Percentiles rank a stretch among this genome's conserved stretches.
Evolutionary conservation across 371 early-diverging fungal species (phyloP).

Genomic region (Mucor piriformis): DNA sequence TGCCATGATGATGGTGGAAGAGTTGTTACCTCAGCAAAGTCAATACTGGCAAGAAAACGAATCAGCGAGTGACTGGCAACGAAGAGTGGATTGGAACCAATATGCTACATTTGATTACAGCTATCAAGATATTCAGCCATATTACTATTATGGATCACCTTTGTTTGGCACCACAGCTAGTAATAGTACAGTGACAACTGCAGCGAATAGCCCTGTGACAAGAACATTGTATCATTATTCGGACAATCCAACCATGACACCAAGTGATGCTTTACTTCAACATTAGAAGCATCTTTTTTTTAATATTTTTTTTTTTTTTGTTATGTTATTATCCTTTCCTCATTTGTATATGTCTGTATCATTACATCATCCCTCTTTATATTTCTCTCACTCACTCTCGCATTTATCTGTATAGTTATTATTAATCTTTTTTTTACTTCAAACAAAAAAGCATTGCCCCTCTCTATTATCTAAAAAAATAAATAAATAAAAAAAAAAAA

Average conservation of each 20-base stretch:
- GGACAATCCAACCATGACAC: conserved; percentile 22
- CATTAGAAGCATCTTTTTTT: not conserved
- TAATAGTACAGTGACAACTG: conserved; percentile 10
- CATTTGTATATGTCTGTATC: not conserved
- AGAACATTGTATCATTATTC: not conserved
- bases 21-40: conserved; percentile 3
- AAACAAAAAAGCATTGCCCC: too few species aligned
- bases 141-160: not conserved
- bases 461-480: too few species aligned
- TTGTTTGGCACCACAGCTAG: not conserved
- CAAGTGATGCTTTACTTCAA: conserved; percentile 19
- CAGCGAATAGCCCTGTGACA: conserved; percentile 14
- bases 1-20: conserved; percentile 9
- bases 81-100: conserved; percentile 19
- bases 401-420: not conserved
- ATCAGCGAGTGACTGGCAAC: conserved; percentile 13
- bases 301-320: not conserved
- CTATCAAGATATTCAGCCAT: not conserved
- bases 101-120: conserved; percentile 1
- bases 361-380: not conserved
- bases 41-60: conserved; percentile 1
- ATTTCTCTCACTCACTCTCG: not conserved
- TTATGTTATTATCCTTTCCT: not conserved
- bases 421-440: too few species aligned
- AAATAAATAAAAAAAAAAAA: not conserved